phyloP scores from a whole-genome alignment of 1,284 basidiomycete species.

The Marasmius oreades region DNA sequence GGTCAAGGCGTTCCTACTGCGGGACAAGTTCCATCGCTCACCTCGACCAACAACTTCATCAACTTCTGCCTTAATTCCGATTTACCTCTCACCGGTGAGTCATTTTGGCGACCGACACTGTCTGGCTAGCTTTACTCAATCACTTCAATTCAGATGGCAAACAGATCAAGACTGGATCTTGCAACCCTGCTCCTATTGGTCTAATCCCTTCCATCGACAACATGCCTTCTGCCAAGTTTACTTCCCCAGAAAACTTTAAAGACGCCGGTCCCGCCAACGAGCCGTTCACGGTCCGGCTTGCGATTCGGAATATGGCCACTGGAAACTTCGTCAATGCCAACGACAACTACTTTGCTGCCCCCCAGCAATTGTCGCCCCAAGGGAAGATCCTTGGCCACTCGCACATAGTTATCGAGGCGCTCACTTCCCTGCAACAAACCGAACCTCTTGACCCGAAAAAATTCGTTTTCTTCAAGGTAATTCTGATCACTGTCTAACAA shows the following conservation, averaged over 20 bases:
- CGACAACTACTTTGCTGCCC: slow-evolving; percentile 51
- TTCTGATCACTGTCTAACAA: background rate
- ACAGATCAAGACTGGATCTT: slow-evolving; percentile 28
- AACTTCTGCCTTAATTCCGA: slow-evolving; percentile 33
- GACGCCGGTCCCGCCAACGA: slow-evolving; percentile 36
- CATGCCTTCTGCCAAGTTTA: slow-evolving; percentile 48
- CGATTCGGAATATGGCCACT: slow-evolving; percentile 30
- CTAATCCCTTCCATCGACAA: slow-evolving; percentile 34
- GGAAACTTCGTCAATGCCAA: slow-evolving; percentile 49
- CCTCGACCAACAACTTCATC: slow-evolving; percentile 51
- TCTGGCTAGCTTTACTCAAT: background rate
- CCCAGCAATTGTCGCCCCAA: slow-evolving; percentile 47
- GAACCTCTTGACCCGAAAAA: slow-evolving; percentile 42
- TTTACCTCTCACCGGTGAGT: slow-evolving; percentile 28
- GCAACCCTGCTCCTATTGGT: slow-evolving; percentile 36
- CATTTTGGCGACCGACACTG: too few relatives aligned
- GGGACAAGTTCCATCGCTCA: slow-evolving; percentile 43
- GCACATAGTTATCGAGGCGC: slow-evolving; percentile 51
- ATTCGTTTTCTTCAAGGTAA: slow-evolving; percentile 56
- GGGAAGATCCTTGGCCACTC: slow-evolving; percentile 48
- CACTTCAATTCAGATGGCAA: slow-evolving; percentile 23
- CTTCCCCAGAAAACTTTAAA: slow-evolving; percentile 38
- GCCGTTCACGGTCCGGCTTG: slow-evolving; percentile 32
- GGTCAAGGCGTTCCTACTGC: slow-evolving; percentile 21
- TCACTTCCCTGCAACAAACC: slow-evolving; percentile 43